Evolutionary conservation across 2,329 filamentous ascomycete genomes (phyloP).

Genomic region (Talaromyces sp.): DNA sequence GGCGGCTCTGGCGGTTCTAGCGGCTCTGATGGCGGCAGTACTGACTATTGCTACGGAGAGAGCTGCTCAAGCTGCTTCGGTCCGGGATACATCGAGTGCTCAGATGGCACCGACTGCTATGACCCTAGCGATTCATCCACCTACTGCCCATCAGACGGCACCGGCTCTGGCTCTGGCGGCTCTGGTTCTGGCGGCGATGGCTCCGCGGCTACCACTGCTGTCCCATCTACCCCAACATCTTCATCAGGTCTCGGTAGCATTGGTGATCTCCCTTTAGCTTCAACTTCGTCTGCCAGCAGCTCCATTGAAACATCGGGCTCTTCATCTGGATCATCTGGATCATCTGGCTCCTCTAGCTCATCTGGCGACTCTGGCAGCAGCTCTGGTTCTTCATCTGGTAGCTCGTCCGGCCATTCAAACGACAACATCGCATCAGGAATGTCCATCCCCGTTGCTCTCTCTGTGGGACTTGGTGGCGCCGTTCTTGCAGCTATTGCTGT

Average conservation of each 20-base stretch:
- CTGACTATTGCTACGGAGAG: conserved; percentile 9
- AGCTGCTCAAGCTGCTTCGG: conserved; percentile 23
- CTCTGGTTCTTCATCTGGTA: not conserved
- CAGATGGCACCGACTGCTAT: conserved; percentile 3
- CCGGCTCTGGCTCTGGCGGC: not conserved
- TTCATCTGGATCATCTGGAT: not conserved
- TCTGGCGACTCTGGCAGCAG: not conserved
- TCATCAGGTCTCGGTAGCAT: not conserved
- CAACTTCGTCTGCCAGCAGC: not conserved
- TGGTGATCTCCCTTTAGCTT: not conserved
- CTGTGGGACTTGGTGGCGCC: not conserved
- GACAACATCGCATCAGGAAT: not conserved
- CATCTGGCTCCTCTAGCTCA: not conserved
- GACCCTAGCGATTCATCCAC: not conserved
- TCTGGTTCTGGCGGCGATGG: not conserved
- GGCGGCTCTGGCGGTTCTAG: too few species aligned
- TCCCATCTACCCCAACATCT: not conserved
- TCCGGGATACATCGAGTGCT: conserved; percentile 2
- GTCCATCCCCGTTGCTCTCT: not conserved
- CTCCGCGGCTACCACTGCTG: not conserved
- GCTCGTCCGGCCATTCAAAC: not conserved
- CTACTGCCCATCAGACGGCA: conserved; percentile 6
- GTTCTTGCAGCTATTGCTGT: conserved; percentile 5
- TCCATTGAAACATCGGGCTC: not conserved
- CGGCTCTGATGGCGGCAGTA: conserved; percentile 12